Conservation (phyloP, 306 rosid genomes). For the Hippophae rhamnoides region DNA sequence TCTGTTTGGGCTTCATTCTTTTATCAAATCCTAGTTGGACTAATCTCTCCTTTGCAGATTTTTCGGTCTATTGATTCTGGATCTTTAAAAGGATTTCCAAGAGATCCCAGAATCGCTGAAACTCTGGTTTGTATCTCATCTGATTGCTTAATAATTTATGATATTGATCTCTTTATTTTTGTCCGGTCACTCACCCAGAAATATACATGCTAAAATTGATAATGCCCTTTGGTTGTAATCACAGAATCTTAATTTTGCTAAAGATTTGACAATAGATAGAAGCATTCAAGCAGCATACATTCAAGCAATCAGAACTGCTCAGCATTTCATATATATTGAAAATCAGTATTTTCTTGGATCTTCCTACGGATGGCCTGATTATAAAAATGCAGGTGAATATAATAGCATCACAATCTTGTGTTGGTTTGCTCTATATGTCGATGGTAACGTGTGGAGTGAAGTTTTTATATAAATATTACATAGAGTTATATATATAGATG, state of each 20-base stretch:
- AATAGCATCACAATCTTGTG: not conserved
- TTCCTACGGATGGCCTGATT: conserved; percentile 83
- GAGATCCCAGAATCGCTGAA: conserved; percentile 26
- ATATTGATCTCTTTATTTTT: conserved; percentile 11
- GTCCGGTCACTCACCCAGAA: not conserved
- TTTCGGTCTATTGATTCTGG: conserved; percentile 93
- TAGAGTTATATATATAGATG: too few relatives aligned
- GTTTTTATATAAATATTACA: not conserved
- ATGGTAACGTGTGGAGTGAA: not conserved
- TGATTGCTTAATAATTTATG: conserved; percentile 3
- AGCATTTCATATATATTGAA: conserved; percentile 83
- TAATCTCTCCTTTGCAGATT: conserved; percentile 42
- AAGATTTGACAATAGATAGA: conserved; percentile 61
- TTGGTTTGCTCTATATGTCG: not conserved
- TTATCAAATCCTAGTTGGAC: conserved; percentile 13
- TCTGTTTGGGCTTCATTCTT: conserved; percentile 13
- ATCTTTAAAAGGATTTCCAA: conserved; percentile 88
- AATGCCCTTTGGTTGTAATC: conserved; percentile 19
- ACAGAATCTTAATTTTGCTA: conserved; percentile 84
- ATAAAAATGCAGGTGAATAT: conserved; percentile 69
- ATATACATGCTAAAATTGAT: conserved; percentile 3
- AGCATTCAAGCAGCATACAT: conserved; percentile 90
- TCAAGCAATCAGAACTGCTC: conserved; percentile 96
- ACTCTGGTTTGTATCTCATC: conserved; percentile 34
- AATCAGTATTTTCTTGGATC: conserved; percentile 93